Conservation (phyloP, 1,284 basidiomycete genomes). For the Naganishia cerealis region DNA sequence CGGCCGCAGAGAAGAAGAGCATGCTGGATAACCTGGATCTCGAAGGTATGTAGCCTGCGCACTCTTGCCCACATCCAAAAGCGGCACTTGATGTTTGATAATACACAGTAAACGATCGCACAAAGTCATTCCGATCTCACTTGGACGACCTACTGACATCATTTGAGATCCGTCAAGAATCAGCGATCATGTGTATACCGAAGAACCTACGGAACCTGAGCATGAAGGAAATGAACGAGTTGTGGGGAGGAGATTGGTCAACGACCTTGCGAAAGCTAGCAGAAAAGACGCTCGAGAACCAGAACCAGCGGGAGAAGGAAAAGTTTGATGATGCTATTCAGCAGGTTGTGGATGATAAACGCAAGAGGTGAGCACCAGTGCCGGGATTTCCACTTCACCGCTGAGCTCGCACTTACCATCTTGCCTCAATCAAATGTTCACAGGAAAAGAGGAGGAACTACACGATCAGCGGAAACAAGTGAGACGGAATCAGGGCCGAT, state of each 20-base stretch:
- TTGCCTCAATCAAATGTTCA: not conserved
- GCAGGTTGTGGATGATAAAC: conserved; percentile 28
- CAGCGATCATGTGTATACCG: conserved; percentile 52
- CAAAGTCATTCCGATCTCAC: conserved; percentile 39
- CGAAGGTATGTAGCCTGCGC: conserved; percentile 45
- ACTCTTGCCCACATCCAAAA: not conserved
- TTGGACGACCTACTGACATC: conserved; percentile 45
- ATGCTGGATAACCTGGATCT: conserved; percentile 54
- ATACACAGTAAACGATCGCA: conserved; percentile 43
- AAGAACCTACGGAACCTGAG: conserved; percentile 48
- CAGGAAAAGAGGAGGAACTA: conserved; percentile 23
- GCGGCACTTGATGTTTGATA: conserved; percentile 17
- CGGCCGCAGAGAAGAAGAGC: conserved; percentile 43
- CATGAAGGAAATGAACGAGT: conserved; percentile 46
- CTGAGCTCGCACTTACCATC: not conserved
- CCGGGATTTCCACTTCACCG: not conserved
- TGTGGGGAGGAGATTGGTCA: conserved; percentile 51
- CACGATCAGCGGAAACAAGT: conserved; percentile 15
- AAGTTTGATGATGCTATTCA: conserved; percentile 35
- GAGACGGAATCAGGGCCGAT: conserved; percentile 26
- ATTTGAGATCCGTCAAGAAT: conserved; percentile 48
- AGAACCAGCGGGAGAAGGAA: conserved; percentile 38
- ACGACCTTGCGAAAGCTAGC: conserved; percentile 46
- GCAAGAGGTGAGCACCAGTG: conserved; percentile 4
- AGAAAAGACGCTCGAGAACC: conserved; percentile 37